A percentile compares a stretch with the other conserved stretches of the same genome.
These are phyloP conservation scores for Blastobotrys malaysiensis DNA, from an alignment of 1,139 yeast species.

Conservation along the genomic window DNA sequence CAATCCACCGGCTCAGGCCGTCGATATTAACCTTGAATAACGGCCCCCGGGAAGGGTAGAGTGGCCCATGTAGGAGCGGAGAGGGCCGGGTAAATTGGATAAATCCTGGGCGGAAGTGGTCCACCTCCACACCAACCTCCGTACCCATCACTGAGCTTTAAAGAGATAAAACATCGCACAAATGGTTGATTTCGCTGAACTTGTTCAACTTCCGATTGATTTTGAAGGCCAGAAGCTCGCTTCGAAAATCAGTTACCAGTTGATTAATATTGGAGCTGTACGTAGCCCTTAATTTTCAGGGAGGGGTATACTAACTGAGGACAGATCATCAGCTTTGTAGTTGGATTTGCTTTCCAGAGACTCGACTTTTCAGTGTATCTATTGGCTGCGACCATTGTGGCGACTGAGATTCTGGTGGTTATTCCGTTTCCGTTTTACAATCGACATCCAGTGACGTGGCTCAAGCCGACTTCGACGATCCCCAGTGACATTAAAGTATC, in stretches of 20 bases:
- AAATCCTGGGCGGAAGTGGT: slow-evolving; percentile 1
- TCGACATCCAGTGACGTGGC: slow-evolving; percentile 43
- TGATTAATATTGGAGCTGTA: slow-evolving; percentile 34
- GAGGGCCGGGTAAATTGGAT: slow-evolving; percentile 4
- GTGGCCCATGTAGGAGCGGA: too few relatives aligned
- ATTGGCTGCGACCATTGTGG: slow-evolving; percentile 36
- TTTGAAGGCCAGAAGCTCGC: slow-evolving; percentile 52
- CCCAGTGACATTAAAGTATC: background rate
- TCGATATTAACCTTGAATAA: too few relatives aligned
- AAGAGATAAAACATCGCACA: background rate
- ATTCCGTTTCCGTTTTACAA: slow-evolving; percentile 57
- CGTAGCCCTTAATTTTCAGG: background rate
- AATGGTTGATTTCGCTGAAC: slow-evolving; percentile 25
- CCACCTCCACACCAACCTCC: slow-evolving; percentile 1
- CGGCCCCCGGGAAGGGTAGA: too few relatives aligned
- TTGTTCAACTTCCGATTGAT: slow-evolving; percentile 55
- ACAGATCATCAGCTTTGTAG: slow-evolving; percentile 35
- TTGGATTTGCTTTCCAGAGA: slow-evolving; percentile 44
- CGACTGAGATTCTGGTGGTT: slow-evolving; percentile 40
- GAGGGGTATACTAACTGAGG: background rate
- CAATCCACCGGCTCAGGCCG: too few relatives aligned
- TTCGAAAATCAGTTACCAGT: slow-evolving; percentile 26
- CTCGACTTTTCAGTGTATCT: slow-evolving; percentile 37
- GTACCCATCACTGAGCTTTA: background rate
- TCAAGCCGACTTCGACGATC: slow-evolving; percentile 4